phyloP scores from a whole-genome alignment of 2,329 filamentous ascomycete species.

The Monilinia fructigena region DNA sequence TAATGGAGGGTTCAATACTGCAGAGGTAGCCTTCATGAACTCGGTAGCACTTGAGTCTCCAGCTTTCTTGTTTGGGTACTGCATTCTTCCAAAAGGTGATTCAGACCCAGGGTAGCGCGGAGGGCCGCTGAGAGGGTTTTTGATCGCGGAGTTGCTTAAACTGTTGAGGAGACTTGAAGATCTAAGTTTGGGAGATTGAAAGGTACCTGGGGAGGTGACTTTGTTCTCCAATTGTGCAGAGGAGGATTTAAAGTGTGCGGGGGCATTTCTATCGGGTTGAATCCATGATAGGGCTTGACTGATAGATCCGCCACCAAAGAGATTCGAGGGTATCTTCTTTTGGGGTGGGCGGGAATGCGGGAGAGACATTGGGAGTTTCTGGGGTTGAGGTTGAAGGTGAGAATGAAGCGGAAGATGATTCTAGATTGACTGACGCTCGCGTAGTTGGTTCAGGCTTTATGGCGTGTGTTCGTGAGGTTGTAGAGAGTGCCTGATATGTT shows the following conservation, averaged over 20 bases:
- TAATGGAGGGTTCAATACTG: background rate
- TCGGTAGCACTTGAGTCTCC: background rate
- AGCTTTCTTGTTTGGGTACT: background rate
- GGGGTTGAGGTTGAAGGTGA: background rate
- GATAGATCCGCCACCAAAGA: background rate
- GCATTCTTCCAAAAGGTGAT: slow-evolving; percentile 2
- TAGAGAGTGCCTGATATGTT: slow-evolving; percentile 14
- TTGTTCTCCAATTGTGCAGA: slow-evolving; percentile 5
- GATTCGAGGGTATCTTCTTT: slow-evolving; percentile 22
- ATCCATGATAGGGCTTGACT: slow-evolving; percentile 8
- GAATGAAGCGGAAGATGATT: background rate
- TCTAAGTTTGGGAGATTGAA: background rate
- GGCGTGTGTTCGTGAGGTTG: background rate
- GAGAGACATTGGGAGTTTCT: background rate
- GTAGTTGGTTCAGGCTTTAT: slow-evolving; percentile 10
- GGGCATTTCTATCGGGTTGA: background rate
- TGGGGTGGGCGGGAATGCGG: slow-evolving; percentile 9
- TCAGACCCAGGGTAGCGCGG: background rate
- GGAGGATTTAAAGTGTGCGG: background rate
- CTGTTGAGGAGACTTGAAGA: background rate
- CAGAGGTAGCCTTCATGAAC: background rate
- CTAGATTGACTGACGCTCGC: background rate
- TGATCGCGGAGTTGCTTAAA: background rate
- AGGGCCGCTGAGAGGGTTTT: background rate
- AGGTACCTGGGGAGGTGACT: background rate